Percentiles rank a stretch among this genome's conserved stretches.
These are phyloP conservation scores for Anthostomella pinea DNA, from an alignment of 2,329 filamentous ascomycete genomes.

Conservation along the genomic window DNA sequence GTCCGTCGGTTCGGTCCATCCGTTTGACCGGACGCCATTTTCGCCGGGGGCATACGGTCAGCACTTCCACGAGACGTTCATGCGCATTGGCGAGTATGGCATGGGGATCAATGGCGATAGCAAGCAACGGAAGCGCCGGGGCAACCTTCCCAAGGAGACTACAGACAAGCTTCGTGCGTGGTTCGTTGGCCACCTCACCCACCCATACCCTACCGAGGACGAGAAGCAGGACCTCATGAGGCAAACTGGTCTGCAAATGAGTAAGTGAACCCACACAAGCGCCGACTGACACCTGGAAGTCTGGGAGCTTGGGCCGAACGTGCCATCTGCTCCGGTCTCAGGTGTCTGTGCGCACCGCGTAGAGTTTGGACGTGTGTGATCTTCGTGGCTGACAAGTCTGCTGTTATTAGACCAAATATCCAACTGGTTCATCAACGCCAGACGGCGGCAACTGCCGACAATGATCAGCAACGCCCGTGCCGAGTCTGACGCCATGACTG, in stretches of 20 bases:
- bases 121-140: conserved; percentile 64
- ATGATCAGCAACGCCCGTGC: conserved; percentile 57
- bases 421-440: conserved; percentile 80
- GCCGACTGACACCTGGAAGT: too few species aligned
- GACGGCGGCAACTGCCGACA: conserved; percentile 61
- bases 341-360: too few species aligned
- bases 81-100: conserved; percentile 40
- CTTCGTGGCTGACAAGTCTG: conserved; percentile 17
- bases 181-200: conserved; percentile 73
- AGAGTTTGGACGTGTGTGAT: too few species aligned
- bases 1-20: conserved; percentile 41
- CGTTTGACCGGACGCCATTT: conserved; percentile 44
- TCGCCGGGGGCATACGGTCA: conserved; percentile 39
- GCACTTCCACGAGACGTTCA: conserved; percentile 40
- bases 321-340: too few species aligned
- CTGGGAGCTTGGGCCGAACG: too few species aligned
- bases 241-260: conserved; percentile 74
- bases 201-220: conserved; percentile 85
- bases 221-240: conserved; percentile 81
- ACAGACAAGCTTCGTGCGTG: conserved; percentile 78
- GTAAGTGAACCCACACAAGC: too few species aligned
- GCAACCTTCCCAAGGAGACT: conserved; percentile 87
- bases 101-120: conserved; percentile 40
- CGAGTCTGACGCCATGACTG: conserved; percentile 48
- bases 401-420: conserved; percentile 60